These are phyloP conservation scores for Aspergillus unguis DNA, from an alignment of 2,329 filamentous ascomycete genomes.

Conservation along the genomic window DNA sequence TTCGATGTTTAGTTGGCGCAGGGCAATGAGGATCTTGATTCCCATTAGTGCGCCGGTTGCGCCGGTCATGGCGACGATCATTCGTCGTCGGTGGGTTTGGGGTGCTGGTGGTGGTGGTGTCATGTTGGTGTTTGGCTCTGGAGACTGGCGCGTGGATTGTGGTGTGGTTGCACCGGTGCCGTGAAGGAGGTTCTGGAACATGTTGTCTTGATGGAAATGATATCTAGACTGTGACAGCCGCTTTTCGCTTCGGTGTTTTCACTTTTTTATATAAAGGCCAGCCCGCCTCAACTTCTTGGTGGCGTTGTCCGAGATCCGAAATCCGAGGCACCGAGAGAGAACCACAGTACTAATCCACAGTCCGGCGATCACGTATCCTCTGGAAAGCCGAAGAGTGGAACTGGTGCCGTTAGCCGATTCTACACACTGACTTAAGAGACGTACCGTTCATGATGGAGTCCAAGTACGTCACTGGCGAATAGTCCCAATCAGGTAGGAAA, in stretches of 20 bases:
- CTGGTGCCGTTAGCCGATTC: conserved; percentile 5
- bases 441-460: conserved; percentile 32
- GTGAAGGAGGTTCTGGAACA: conserved; percentile 3
- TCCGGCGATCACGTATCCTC: conserved; percentile 11
- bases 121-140: conserved; percentile 1
- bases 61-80: conserved; percentile 51
- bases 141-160: conserved; percentile 3
- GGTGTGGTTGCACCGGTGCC: conserved; percentile 2
- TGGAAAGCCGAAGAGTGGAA: conserved; percentile 24
- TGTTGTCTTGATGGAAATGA: background rate
- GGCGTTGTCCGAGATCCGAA: background rate
- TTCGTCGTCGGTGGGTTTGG: conserved; percentile 23
- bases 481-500: background rate
- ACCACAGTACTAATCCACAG: background rate
- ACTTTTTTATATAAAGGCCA: background rate
- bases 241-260: too few species aligned
- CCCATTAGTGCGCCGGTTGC: conserved; percentile 48
- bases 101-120: background rate
- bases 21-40: conserved; percentile 41
- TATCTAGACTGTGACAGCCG: too few species aligned
- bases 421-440: background rate
- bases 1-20: conserved; percentile 46
- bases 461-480: conserved; percentile 26
- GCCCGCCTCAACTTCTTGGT: background rate
- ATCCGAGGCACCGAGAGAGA: background rate